Conservation (phyloP, 768 basidiomycete species). For the Trametes meyenii region DNA sequence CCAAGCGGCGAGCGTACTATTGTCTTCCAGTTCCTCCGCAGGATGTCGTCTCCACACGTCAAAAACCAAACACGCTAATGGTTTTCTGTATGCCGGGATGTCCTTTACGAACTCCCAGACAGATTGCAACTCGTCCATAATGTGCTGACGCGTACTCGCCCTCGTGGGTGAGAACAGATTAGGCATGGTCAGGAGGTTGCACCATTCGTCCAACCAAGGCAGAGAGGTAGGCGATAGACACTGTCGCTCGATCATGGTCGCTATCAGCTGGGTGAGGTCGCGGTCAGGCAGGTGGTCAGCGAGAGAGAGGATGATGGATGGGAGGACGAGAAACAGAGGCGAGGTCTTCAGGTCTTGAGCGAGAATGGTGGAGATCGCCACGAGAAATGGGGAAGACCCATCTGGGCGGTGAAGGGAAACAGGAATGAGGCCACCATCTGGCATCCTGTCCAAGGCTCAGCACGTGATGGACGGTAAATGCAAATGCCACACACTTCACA, state of each 20-base stretch:
- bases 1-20: constrained; percentile 46
- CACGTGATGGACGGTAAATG: neutral
- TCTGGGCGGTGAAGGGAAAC: constrained; percentile 56
- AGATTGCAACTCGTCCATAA: constrained; percentile 57
- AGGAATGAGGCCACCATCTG: constrained; percentile 47
- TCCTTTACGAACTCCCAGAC: constrained; percentile 72
- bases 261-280: constrained; percentile 65
- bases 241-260: constrained; percentile 66
- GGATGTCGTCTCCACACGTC: constrained; percentile 46
- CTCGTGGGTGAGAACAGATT: constrained; percentile 35
- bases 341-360: constrained; percentile 58
- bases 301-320: constrained; percentile 63
- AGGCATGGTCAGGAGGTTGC: constrained; percentile 52
- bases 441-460: constrained; percentile 37
- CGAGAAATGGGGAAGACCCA: constrained; percentile 63
- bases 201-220: constrained; percentile 74
- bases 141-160: constrained; percentile 55
- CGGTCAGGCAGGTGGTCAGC: constrained; percentile 70
- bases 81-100: constrained; percentile 63
- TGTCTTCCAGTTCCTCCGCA: constrained; percentile 35
- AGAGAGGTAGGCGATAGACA: constrained; percentile 72
- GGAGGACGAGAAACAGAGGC: constrained; percentile 61
- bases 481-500: constrained; percentile 53
- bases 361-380: constrained; percentile 62
- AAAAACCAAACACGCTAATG: constrained; percentile 55